phyloP scores from a whole-genome alignment of 225 moss, liverwort and hornwort species.

The Pseudoscleropodium purum region DNA sequence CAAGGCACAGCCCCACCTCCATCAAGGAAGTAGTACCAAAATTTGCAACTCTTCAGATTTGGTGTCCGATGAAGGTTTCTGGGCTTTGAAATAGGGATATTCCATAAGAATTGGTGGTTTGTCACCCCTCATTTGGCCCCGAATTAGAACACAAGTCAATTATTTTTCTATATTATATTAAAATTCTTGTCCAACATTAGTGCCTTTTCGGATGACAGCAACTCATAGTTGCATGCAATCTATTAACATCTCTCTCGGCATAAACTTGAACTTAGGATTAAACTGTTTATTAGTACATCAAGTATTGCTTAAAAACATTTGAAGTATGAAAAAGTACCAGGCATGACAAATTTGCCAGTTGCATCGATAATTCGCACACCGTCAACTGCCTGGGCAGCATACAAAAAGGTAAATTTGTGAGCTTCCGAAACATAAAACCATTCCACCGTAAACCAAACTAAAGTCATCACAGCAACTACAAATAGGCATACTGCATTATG shows the following conservation, averaged over 20 bases:
- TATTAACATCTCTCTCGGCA: not conserved
- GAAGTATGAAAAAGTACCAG: constrained; percentile 16
- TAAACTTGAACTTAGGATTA: not conserved
- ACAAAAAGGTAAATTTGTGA: not conserved
- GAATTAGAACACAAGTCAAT: not conserved
- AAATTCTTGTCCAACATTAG: not conserved
- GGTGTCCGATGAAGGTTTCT: not conserved
- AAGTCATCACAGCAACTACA: not conserved
- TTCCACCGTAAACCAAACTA: not conserved
- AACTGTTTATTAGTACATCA: too few relatives aligned
- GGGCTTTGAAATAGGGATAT: not conserved
- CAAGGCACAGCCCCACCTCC: not conserved
- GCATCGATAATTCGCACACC: constrained; percentile 38
- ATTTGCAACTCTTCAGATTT: not conserved
- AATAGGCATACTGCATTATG: not conserved
- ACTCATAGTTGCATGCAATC: not conserved
- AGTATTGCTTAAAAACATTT: not conserved
- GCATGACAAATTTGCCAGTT: constrained; percentile 50
- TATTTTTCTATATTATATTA: not conserved
- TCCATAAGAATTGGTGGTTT: too few relatives aligned
- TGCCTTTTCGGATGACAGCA: not conserved
- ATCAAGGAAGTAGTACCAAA: not conserved
- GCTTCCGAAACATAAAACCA: not conserved
- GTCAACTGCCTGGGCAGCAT: constrained; percentile 23
- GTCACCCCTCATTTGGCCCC: not conserved